A percentile compares a stretch with the other conserved stretches of the same genome.
phyloP scores from a whole-genome alignment of 148 eudicot genomes.

The Euryodendron excelsum region DNA sequence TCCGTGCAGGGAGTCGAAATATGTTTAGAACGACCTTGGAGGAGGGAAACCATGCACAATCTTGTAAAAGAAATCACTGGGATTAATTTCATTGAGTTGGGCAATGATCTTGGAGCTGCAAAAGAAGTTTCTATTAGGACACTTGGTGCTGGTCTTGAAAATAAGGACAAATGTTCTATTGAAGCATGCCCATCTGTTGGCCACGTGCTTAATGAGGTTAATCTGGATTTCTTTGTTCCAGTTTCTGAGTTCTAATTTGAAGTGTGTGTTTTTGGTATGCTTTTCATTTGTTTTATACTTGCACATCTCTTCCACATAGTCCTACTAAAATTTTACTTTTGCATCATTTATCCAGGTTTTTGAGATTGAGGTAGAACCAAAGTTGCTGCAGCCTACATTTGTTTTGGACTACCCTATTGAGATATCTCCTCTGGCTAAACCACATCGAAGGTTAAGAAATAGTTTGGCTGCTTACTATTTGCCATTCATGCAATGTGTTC shows the following conservation, averaged over 20 bases:
- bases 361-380: constrained; percentile 80
- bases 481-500: not conserved
- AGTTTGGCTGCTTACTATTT: not conserved
- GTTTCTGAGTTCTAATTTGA: not conserved
- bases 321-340: not conserved
- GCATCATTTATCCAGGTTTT: constrained; percentile 56
- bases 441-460: constrained; percentile 70
- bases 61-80: constrained; percentile 95
- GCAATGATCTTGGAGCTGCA: constrained; percentile 60
- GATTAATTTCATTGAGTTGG: constrained; percentile 65
- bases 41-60: constrained; percentile 95
- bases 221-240: constrained; percentile 11
- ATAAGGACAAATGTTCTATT: constrained; percentile 54
- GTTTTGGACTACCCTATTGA: constrained; percentile 95
- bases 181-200: constrained; percentile 78
- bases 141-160: constrained; percentile 45
- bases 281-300: not conserved
- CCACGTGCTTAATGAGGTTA: constrained; percentile 83
- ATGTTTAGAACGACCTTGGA: constrained; percentile 85
- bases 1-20: constrained; percentile 75
- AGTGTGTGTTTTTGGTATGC: not conserved
- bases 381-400: constrained; percentile 86
- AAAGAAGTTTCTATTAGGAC: constrained; percentile 58
- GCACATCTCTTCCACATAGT: not conserved
- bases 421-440: constrained; percentile 97